Evolutionary conservation across 176 grass and related monocot species (phyloP), one percentile per base, ranked within the genome.

Genomic region (Otatea glauca): DNA sequence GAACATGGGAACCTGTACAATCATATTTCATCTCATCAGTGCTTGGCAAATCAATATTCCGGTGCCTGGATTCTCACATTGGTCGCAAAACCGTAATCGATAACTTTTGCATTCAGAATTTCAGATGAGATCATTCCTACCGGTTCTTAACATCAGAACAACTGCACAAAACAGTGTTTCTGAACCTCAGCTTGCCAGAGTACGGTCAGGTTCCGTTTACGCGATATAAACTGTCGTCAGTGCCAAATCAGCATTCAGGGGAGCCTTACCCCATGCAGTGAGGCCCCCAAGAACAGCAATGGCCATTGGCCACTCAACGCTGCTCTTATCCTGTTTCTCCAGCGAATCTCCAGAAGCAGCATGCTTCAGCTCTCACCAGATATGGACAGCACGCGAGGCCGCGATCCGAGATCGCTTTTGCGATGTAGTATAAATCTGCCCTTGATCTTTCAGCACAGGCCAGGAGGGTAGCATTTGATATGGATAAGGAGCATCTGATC

Each of bases 381-480:
- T 21, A 37, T n/a, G 42, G 69, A 13, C 69, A 74, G 74, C 34
- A 60, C 62, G 73, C 17, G 65, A 87, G 83, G 88, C 88, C 56
- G 72, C 54, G 71, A 91, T 73, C 43, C 79, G 73, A 83, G 54
- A 20, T 79, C 48, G 89, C 78, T 64, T 81, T 79, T 39, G 49
- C 17, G 12, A 34, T 65, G 17, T 38, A 24, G 5, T 24, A 23
- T 53, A 74, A 21, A 76, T 73, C 49, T 63, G 16, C 65, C 27
- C 60, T 51, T 54, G 34, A 70, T 69, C 49, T 80, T 79, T 80
- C 70, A 58, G 45, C 70, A 72, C 24, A 59, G 66, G 24, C 32
- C 45, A 50, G 35, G 78, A 80, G 48, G 84, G 68, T 73, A 25
- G 84, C 68, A 63, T 80, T 79, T 53, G 15, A 80, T 80, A 79